Percentiles rank a stretch among this genome's conserved stretches.
phyloP scores from a whole-genome alignment of 2,329 filamentous ascomycete genomes.

The Hymenoscyphus salicellus region DNA sequence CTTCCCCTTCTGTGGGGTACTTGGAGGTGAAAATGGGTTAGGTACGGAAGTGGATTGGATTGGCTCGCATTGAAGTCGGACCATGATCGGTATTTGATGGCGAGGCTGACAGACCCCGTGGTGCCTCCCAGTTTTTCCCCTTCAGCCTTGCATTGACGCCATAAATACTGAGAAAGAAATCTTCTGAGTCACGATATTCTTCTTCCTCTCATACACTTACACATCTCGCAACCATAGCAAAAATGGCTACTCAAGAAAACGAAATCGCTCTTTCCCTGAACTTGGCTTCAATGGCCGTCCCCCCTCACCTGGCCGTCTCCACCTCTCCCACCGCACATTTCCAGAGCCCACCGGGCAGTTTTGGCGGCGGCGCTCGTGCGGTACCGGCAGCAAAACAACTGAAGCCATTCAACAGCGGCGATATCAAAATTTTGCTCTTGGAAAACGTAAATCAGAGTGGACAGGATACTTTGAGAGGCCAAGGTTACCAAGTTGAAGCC shows the following conservation, averaged over 20 bases:
- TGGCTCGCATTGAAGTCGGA: background rate
- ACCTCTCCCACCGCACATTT: constrained; percentile 74
- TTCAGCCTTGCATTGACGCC: constrained; percentile 13
- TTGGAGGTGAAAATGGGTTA: background rate
- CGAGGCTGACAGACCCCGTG: constrained; percentile 9
- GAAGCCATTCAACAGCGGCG: constrained; percentile 92
- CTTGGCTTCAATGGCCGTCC: constrained; percentile 43
- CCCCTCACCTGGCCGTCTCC: constrained; percentile 65
- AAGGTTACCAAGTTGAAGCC: constrained; percentile 95
- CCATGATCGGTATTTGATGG: background rate
- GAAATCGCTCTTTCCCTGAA: constrained; percentile 45
- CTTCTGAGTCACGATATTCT: constrained; percentile 11
- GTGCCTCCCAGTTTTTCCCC: background rate
- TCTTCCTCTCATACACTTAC: background rate
- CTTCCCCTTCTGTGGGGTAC: background rate
- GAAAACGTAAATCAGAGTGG: constrained; percentile 96
- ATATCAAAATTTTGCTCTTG: constrained; percentile 92
- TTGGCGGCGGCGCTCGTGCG: constrained; percentile 47
- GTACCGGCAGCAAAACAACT: constrained; percentile 65
- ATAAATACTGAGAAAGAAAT: constrained; percentile 3
- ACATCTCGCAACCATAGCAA: constrained; percentile 8
- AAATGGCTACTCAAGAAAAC: constrained; percentile 40
- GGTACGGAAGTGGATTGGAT: background rate
- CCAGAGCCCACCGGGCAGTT: constrained; percentile 62
- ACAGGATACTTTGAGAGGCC: constrained; percentile 72